Evolutionary conservation across 257 asterid genomes (phyloP).

Genomic region (Nicotiana otophora): DNA sequence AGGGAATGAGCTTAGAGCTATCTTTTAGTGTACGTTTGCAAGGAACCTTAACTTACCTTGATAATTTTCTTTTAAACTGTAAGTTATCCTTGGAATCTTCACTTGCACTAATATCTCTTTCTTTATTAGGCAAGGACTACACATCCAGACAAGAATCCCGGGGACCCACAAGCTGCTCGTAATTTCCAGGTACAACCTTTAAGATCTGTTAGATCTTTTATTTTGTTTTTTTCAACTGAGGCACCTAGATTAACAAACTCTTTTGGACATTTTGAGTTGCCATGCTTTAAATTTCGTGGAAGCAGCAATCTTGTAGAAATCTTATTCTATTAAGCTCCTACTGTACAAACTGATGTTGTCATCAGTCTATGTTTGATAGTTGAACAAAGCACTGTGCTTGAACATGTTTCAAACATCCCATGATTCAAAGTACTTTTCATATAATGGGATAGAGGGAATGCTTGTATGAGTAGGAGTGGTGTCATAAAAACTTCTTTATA

Average conservation of each 20-base stretch:
- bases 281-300: neutral
- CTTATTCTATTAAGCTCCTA: neutral
- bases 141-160: slow-evolving; percentile 81
- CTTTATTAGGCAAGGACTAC: slow-evolving; percentile 59
- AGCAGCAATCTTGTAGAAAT: neutral
- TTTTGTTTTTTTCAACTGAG: neutral
- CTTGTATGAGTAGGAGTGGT: neutral
- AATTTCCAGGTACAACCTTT: slow-evolving; percentile 53
- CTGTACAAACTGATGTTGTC: neutral
- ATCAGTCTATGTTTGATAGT: neutral
- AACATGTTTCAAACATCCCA: neutral
- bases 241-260: neutral
- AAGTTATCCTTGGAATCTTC: neutral
- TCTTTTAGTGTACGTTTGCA: neutral
- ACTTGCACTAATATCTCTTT: neutral
- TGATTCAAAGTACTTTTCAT: neutral
- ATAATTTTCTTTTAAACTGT: neutral
- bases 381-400: neutral
- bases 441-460: neutral
- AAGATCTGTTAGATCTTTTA: neutral
- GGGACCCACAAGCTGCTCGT: slow-evolving; percentile 75
- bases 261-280: neutral
- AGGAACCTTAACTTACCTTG: neutral
- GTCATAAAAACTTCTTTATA: neutral
- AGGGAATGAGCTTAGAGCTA: neutral